Conservation (phyloP, 305 asterid species). For the Euphrasia arctica region DNA sequence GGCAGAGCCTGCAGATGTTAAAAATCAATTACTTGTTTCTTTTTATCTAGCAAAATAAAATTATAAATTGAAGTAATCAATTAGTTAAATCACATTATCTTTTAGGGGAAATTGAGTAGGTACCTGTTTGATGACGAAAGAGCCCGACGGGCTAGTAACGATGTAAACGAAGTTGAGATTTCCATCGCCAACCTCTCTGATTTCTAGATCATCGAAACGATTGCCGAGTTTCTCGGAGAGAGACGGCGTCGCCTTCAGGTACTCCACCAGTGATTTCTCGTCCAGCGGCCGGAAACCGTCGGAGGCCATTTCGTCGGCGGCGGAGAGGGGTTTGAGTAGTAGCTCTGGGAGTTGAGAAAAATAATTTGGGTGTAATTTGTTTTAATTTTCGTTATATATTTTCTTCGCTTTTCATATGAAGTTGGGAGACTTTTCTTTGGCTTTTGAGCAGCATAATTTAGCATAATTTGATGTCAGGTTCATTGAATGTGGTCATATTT, state of each 20-base stretch:
- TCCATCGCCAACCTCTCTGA: slow-evolving; percentile 96
- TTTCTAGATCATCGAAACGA: slow-evolving; percentile 52
- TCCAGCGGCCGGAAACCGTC: slow-evolving; percentile 65
- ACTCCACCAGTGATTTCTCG: slow-evolving; percentile 70
- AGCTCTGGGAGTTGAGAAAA: not conserved
- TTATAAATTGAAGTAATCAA: not conserved
- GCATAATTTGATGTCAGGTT: not conserved
- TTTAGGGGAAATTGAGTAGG: not conserved
- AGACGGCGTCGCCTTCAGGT: slow-evolving; percentile 67
- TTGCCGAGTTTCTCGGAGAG: slow-evolving; percentile 61
- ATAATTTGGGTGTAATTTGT: not conserved
- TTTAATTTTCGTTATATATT: too few species aligned
- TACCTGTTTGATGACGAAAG: slow-evolving; percentile 92
- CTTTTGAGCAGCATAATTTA: too few species aligned
- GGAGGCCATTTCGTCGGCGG: slow-evolving; percentile 44
- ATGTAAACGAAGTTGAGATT: slow-evolving; percentile 92
- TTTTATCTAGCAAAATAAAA: not conserved
- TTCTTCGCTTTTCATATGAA: too few species aligned
- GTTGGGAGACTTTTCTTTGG: too few species aligned
- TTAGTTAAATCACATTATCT: not conserved
- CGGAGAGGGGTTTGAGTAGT: slow-evolving; percentile 6
- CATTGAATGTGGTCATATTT: slow-evolving; percentile 34
- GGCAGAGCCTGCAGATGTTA: slow-evolving; percentile 74
- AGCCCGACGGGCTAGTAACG: slow-evolving; percentile 53
- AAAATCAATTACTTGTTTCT: too few species aligned